phyloP scores from a whole-genome alignment of 352 stramenopile genomes.

The Phytophthora pseudosyringae region DNA sequence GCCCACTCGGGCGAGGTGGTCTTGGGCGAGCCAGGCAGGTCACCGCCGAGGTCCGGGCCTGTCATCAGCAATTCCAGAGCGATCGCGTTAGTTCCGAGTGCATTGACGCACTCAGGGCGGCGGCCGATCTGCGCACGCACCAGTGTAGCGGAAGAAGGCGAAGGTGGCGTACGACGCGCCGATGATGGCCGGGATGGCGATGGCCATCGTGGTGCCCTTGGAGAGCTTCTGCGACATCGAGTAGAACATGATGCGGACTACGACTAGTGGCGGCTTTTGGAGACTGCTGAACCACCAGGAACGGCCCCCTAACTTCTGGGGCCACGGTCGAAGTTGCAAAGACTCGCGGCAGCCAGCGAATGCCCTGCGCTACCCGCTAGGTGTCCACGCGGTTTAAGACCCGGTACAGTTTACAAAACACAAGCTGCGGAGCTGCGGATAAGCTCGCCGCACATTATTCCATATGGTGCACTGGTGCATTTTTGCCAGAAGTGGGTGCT shows the following conservation, averaged over 20 bases:
- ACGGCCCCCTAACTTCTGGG: conserved; percentile 29
- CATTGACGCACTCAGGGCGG: background rate
- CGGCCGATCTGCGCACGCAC: conserved; percentile 35
- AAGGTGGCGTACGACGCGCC: conserved; percentile 55
- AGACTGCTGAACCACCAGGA: conserved; percentile 45
- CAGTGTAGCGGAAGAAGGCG: conserved; percentile 66
- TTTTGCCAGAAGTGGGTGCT: conserved; percentile 18
- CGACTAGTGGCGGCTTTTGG: conserved; percentile 30
- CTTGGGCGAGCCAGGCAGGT: conserved; percentile 54
- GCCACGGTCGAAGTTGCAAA: conserved; percentile 53
- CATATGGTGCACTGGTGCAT: background rate
- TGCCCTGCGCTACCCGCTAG: background rate
- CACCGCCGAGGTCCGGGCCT: conserved; percentile 74
- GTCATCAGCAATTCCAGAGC: conserved; percentile 2
- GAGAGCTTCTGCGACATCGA: conserved; percentile 70
- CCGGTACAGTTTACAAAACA: conserved; percentile 10
- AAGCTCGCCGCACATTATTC: conserved; percentile 12
- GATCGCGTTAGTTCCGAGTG: background rate
- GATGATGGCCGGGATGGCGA: conserved; percentile 48
- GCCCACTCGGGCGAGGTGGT: conserved; percentile 82
- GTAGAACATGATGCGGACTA: conserved; percentile 62
- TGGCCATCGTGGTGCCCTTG: conserved; percentile 61
- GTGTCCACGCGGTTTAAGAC: background rate
- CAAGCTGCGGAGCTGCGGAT: conserved; percentile 22
- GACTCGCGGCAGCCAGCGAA: conserved; percentile 39